Base-by-base conservation (phyloP, 1,284 basidiomycete genomes). In the Porodaedalea pini region DNA sequence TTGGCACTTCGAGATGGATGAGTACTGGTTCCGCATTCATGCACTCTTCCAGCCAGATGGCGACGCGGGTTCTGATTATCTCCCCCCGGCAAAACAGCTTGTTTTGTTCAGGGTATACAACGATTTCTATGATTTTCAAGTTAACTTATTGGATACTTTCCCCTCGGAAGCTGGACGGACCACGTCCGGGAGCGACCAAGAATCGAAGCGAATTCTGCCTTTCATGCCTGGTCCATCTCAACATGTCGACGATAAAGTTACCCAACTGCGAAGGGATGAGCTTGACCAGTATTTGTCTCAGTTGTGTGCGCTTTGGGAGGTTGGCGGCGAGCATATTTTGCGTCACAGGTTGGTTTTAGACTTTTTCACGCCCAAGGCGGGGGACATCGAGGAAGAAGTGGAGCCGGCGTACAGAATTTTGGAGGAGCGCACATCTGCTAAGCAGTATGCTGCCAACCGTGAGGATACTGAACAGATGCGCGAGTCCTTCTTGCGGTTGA, bases 81-180 rank as follows among this genome's bases (percentile, higher is more conserved):
- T 87, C 41, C 87, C 83, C 39, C 80, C 79, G 3, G 85, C 90
- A 11, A 89, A 86, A 66, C 86, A 92, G 27, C 84, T 99, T 54
- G 87, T 95, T 62, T 80, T 99, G 40, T 98, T 97, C 74, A 85
- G 97, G 51, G 85, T 93, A 15, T 99, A 99, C 76, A 92, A 97
- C 68, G 95, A 99, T 71, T 99, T 99, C 72, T 97, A 96, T 75
- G 93, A 96, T 66, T 98, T 98, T 71, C 97, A 99, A 68, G 90
- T 97, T 55, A 78, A 83, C 7, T 81, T 99, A 36, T 81, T 98
- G 59, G 83, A 94, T 53, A 78, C 81, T 0, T 97, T 96, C 72
- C 94, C 94, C 3, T 78, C 81, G 52, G 95, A 98, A 73, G 95
- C 93, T 15, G 95, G 95, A 6, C 81, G 90, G 6, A 75, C 84